phyloP scores from a whole-genome alignment of 2,329 filamentous ascomycete genomes.

The Zymoseptoria crescenta region DNA sequence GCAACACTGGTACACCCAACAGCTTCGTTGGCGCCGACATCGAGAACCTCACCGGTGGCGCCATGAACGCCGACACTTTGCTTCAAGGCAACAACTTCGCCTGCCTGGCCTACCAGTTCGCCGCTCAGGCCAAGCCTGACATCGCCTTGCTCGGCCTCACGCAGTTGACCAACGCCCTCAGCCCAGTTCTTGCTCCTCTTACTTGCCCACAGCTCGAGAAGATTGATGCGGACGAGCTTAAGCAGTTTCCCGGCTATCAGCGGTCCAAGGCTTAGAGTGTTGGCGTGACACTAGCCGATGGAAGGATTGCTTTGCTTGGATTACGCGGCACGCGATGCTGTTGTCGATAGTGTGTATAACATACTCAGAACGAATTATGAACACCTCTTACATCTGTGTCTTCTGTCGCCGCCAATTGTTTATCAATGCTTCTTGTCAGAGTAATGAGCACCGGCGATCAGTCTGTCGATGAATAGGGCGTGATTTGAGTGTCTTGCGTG shows the following conservation, averaged over 20 bases:
- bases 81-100: conserved; percentile 31
- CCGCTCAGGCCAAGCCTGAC: conserved; percentile 9
- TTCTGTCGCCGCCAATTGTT: too few species aligned
- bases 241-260: conserved; percentile 9
- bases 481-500: too few species aligned
- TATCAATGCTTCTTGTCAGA: too few species aligned
- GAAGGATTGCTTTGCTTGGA: not conserved
- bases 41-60: conserved; percentile 22
- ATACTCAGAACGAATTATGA: too few species aligned
- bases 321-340: not conserved
- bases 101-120: conserved; percentile 25
- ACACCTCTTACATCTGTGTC: too few species aligned
- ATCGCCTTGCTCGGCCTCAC: conserved; percentile 4
- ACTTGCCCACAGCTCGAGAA: conserved; percentile 4
- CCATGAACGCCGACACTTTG: conserved; percentile 16
- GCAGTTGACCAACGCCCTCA: conserved; percentile 4
- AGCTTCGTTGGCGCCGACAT: conserved; percentile 20
- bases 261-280: not conserved
- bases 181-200: not conserved
- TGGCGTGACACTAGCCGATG: not conserved
- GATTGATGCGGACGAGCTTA: conserved; percentile 3
- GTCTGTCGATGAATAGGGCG: too few species aligned
- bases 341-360: not conserved
- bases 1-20: conserved; percentile 19
- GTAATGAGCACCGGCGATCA: too few species aligned